Conservation (phyloP, 371 early-diverging fungal genomes). For the Zychaea mexicana region DNA sequence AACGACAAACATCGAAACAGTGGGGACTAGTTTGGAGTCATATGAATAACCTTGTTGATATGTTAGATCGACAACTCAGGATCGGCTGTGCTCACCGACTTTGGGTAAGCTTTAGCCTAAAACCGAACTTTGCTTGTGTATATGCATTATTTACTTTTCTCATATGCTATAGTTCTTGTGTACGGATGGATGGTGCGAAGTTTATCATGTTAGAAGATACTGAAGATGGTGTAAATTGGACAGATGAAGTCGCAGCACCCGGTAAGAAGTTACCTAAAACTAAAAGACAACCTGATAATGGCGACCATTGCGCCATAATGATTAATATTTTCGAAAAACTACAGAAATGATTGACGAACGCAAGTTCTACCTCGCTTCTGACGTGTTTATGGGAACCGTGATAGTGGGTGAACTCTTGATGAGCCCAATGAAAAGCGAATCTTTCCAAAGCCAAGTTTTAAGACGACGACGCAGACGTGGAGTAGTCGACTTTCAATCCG, state of each 20-base stretch:
- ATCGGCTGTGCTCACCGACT: conserved; percentile 37
- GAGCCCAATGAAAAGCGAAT: conserved; percentile 12
- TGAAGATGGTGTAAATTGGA: conserved; percentile 27
- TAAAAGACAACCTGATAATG: too few relatives aligned
- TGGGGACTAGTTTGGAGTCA: neutral
- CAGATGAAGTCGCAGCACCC: conserved; percentile 37
- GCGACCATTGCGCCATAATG: neutral
- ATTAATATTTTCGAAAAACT: neutral
- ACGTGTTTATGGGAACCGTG: conserved; percentile 39
- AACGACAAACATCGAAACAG: neutral
- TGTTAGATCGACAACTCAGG: conserved; percentile 27
- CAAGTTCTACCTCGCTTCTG: conserved; percentile 26
- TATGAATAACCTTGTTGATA: neutral
- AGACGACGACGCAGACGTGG: conserved; percentile 7
- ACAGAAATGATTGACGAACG: conserved; percentile 24
- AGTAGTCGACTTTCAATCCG: conserved; percentile 15
- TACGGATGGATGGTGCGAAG: conserved; percentile 24
- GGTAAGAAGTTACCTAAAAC: too few relatives aligned
- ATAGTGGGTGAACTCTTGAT: conserved; percentile 34
- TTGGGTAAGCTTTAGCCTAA: conserved; percentile 37
- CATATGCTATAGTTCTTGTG: conserved; percentile 27
- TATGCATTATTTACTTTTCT: too few relatives aligned
- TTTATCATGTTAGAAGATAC: conserved; percentile 7
- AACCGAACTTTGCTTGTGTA: too few relatives aligned
- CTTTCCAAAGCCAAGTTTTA: conserved; percentile 17